Percentiles rank a stretch among this genome's conserved stretches.
phyloP scores from a whole-genome alignment of 768 basidiomycete genomes.

The Russula virescens region DNA sequence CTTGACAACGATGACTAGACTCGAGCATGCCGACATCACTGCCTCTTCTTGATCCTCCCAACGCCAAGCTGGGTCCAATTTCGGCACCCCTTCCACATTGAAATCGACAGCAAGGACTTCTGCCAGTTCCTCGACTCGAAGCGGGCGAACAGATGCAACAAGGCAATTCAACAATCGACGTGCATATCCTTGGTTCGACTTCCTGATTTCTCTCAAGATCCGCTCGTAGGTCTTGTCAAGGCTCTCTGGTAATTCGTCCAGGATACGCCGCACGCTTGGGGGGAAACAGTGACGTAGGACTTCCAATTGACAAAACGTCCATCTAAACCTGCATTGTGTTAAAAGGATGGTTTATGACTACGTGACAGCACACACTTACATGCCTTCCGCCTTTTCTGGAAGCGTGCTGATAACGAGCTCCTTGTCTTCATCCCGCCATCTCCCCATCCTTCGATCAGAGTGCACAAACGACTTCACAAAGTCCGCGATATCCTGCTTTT shows the following conservation, averaged over 20 bases:
- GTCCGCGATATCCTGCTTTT: not conserved
- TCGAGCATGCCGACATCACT: conserved; percentile 1
- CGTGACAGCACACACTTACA: not conserved
- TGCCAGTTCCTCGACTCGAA: not conserved
- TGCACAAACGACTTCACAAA: not conserved
- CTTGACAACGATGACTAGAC: not conserved
- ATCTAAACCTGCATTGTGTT: not conserved
- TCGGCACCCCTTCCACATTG: not conserved
- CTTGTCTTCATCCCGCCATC: not conserved
- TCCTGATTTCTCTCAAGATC: not conserved
- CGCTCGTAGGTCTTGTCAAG: conserved; percentile 6
- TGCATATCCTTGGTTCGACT: not conserved
- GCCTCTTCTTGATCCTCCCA: not conserved
- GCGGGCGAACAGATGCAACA: not conserved
- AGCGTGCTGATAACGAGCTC: not conserved
- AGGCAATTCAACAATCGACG: conserved; percentile 9
- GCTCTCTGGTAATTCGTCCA: not conserved
- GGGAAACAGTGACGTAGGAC: not conserved
- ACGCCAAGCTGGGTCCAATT: not conserved
- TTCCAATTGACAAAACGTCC: not conserved
- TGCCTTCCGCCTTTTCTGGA: not conserved
- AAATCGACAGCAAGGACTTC: not conserved
- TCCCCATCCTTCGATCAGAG: not conserved
- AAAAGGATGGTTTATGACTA: not conserved
- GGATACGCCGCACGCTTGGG: not conserved